Evolutionary conservation across 176 grass and related monocot species (phyloP).

Genomic region (Musa itinerans): DNA sequence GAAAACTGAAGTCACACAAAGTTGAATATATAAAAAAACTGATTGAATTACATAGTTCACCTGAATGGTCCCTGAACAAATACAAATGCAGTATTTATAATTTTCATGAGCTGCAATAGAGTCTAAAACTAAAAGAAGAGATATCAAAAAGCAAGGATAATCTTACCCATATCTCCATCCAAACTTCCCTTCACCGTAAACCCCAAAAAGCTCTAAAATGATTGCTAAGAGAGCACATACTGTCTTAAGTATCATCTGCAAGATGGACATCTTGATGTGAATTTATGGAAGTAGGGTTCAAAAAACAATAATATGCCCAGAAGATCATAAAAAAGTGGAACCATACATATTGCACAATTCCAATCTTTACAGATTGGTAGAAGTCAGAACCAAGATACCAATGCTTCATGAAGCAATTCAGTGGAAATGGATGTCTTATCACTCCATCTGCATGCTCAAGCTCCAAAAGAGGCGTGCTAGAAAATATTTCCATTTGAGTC

Average conservation of each 20-base stretch:
- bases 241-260: conserved; percentile 93
- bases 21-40: not conserved
- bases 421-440: conserved; percentile 93
- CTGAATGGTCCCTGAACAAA: not conserved
- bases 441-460: conserved; percentile 76
- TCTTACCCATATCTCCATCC: conserved; percentile 88
- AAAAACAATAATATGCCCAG: conserved; percentile 15
- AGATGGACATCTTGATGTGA: conserved; percentile 14
- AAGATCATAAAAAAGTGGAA: conserved; percentile 8
- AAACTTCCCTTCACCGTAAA: conserved; percentile 98
- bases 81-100: not conserved
- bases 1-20: no score
- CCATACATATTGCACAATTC: conserved; percentile 98
- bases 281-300: not conserved
- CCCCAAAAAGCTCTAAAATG: conserved; percentile 65
- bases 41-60: not conserved
- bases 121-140: not conserved
- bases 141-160: conserved; percentile 1
- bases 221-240: conserved; percentile 92
- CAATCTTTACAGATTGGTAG: conserved; percentile 90
- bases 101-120: no score
- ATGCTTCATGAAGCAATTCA: conserved; percentile 84
- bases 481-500: conserved; percentile 38
- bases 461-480: conserved; percentile 73
- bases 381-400: conserved; percentile 96